Percentiles rank a stretch among this genome's conserved stretches.
Conservation (phyloP, 192 early-diverging fungal genomes). For the Paraglomus brasilianum region DNA sequence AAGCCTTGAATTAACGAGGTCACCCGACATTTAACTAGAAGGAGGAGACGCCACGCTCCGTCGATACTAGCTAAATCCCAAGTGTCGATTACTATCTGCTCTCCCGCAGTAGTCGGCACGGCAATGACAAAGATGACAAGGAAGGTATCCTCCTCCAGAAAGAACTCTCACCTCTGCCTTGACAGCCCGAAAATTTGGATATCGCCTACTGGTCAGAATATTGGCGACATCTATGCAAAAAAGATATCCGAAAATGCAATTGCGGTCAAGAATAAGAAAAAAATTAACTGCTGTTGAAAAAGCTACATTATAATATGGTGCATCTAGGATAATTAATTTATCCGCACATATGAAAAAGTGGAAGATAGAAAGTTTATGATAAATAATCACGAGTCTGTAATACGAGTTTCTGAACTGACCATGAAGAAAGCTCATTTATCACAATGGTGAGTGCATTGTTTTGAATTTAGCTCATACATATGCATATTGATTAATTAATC, state of each 20-base stretch:
- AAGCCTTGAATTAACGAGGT: too few species aligned
- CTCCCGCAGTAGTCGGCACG: background rate
- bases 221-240: conserved; percentile 15
- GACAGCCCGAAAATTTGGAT: conserved; percentile 9
- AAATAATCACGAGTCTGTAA: conserved; percentile 22
- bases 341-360: conserved; percentile 25
- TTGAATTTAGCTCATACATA: too few species aligned
- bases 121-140: background rate
- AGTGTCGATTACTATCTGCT: too few species aligned
- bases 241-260: conserved; percentile 11
- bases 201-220: conserved; percentile 18
- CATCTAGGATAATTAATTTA: conserved; percentile 23
- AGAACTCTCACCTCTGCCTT: too few species aligned
- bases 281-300: conserved; percentile 17
- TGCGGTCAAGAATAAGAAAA: conserved; percentile 23
- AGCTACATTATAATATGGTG: conserved; percentile 26
- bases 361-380: conserved; percentile 23
- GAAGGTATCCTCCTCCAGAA: conserved; percentile 18
- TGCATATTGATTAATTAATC: too few species aligned
- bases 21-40: too few species aligned
- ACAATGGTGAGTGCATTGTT: too few species aligned
- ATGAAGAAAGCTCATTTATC: conserved; percentile 16
- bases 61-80: too few species aligned
- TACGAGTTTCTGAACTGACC: conserved; percentile 18
- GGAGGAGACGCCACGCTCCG: too few species aligned